These are phyloP conservation scores for Aureobasidium uvarum DNA, from an alignment of 2,329 filamentous ascomycete species.

Conservation along the genomic window DNA sequence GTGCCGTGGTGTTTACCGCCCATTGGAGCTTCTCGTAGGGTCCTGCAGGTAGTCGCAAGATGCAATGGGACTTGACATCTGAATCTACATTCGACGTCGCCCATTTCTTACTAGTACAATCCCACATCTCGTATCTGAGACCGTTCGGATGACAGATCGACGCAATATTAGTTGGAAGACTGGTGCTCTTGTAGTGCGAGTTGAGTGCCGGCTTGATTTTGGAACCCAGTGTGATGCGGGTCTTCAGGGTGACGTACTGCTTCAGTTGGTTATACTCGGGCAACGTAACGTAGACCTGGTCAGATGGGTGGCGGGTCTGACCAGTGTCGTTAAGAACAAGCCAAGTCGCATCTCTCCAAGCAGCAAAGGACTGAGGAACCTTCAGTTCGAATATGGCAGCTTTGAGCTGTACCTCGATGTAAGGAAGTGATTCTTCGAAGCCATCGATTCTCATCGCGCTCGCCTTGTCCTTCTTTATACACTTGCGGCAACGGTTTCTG, in stretches of 20 bases:
- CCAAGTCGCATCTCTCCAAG: slow-evolving; percentile 57
- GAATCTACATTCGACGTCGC: no score
- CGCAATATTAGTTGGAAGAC: not conserved
- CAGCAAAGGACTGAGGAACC: slow-evolving; percentile 46
- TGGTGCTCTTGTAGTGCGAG: not conserved
- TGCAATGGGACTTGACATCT: slow-evolving; percentile 39
- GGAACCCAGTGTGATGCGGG: not conserved
- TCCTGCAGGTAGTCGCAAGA: slow-evolving; percentile 40
- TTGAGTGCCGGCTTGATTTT: not conserved
- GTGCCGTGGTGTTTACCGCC: slow-evolving; percentile 40
- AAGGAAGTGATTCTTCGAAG: slow-evolving; percentile 54
- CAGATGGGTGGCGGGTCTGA: slow-evolving; percentile 28
- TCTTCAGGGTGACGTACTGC: not conserved
- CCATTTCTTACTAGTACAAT: not conserved
- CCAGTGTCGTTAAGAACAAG: slow-evolving; percentile 44
- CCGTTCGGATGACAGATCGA: not conserved
- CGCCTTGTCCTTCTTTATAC: slow-evolving; percentile 41
- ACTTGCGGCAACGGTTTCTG: slow-evolving; percentile 46
- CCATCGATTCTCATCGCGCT: slow-evolving; percentile 46
- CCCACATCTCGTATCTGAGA: not conserved
- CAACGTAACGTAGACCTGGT: no score
- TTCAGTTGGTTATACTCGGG: not conserved
- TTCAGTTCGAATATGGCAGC: slow-evolving; percentile 54
- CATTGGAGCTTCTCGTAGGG: slow-evolving; percentile 39
- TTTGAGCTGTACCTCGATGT: slow-evolving; percentile 39